Evolutionary conservation across 495 filamentous ascomycete genomes (phyloP), one percentile per base, ranked within the genome.

Genomic region (Penicillium argentinense): DNA sequence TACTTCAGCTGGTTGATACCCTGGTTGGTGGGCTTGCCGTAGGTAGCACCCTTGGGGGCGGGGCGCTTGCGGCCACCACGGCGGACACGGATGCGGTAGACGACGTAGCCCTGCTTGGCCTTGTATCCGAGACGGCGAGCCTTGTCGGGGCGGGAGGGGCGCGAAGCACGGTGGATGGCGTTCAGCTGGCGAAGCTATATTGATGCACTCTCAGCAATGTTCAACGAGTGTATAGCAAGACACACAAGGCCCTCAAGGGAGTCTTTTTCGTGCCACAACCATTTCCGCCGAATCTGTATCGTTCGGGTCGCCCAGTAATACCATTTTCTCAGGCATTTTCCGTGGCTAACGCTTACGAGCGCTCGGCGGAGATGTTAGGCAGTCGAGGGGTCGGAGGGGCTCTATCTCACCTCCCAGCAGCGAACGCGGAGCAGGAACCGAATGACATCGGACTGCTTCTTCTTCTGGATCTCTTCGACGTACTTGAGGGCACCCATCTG

Each of bases 1-100:
- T 96, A 97, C 82, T 98, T 98, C 68, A 98, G 89, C 81, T 98
- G 93, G 82, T 98, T 98, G 59, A 98, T 81, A 86, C 93, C 93
- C 84, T 96, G 90, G 86, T 97, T 97, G 83, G 95, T 97, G 67
- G 93, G 93, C 82, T 98, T 96, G 83, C 91, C 93, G 73, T 91
- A 98, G 60, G 93, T 98, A 74, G 93, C 93, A 82, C 93, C 93
- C 89, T 97, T 98, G 63, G 86, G 81, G 36, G 83, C 91, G 57
- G 93, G 93, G 70, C 78, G 79, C 89, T 98, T 98, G 78, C 93
- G 87, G 59, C 93, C 93, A 83, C 93, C 93, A 70, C 93, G 86
- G 69, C 93, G 86, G 57, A 98, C 93, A 71, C 93, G 92, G 64
- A 95, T 81, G 70, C 93, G 93, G 83, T 98, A 98, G 87, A 98